Conservation (phyloP, 805 yeast species). For the Zygoascus tannicola region DNA sequence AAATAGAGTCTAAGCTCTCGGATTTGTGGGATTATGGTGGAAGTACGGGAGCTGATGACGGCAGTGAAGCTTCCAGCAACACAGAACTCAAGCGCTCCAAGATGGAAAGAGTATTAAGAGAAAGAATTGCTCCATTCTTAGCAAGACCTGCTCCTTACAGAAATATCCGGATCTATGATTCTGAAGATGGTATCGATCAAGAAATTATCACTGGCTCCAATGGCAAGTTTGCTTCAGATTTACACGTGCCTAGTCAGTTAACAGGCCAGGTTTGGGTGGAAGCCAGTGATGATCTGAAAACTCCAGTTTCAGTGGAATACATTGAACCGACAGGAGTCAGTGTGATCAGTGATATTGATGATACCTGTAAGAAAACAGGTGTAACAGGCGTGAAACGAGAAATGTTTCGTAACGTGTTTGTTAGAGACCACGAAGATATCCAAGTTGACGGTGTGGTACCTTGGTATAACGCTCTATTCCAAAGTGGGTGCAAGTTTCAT, state of each 20-base stretch:
- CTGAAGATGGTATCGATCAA: slow-evolving; percentile 19
- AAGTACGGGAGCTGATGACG: neutral
- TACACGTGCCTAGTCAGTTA: slow-evolving; percentile 32
- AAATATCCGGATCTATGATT: slow-evolving; percentile 43
- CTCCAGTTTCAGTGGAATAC: neutral
- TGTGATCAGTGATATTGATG: slow-evolving; percentile 87
- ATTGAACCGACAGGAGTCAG: slow-evolving; percentile 42
- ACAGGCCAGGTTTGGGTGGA: neutral
- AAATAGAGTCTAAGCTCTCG: slow-evolving; percentile 1
- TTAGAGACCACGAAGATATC: slow-evolving; percentile 58
- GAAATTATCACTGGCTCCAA: slow-evolving; percentile 43
- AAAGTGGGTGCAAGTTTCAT: slow-evolving; percentile 55
- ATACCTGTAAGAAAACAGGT: slow-evolving; percentile 85
- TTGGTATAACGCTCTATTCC: slow-evolving; percentile 54
- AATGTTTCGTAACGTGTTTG: slow-evolving; percentile 67
- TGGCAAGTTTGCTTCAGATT: slow-evolving; percentile 54
- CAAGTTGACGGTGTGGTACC: slow-evolving; percentile 61
- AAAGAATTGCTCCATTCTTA: slow-evolving; percentile 61
- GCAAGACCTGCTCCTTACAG: slow-evolving; percentile 56
- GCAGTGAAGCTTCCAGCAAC: neutral
- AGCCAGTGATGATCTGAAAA: neutral
- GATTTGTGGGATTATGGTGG: neutral
- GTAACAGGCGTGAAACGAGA: slow-evolving; percentile 82
- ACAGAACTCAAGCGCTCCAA: neutral
- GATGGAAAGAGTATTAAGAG: slow-evolving; percentile 35